Evolutionary conservation across 129 eudicot genomes (phyloP), one percentile per base, ranked within the genome.

Genomic region (Artemisia tridentata): DNA sequence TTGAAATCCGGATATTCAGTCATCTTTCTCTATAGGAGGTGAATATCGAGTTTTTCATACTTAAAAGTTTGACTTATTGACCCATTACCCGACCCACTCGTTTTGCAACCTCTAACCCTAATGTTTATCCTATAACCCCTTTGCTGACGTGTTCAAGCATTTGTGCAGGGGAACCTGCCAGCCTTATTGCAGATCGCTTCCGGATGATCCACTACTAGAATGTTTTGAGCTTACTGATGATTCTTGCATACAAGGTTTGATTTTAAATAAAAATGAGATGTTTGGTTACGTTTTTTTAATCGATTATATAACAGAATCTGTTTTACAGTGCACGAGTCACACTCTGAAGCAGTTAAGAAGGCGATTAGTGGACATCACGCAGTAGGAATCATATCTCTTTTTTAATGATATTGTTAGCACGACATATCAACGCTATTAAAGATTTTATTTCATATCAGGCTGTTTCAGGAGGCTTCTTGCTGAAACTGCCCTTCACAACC

Each of bases 111-210:
- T 34, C 9, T 34, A 34, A 34, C 43, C 17, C 7, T 60, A 62
- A 53, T 69, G 15, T 60, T 72, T 8, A 2, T 65, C 20, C 6
- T 54, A 21, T 72, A 5, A 34, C 43, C 8, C 43, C 43, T 34
- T 34, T 34, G 43, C 0, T 34, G 43, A 34, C 9, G 43, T 6
- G 9, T 34, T 34, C 43, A 34, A 34, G 43, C 45, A 38, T 23
- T 63, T 69, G 29, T 81, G 79, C 85, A 95, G 99, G 82, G 96
- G 97, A 75, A 87, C 93, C 60, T 88, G 83, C 84, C 97, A 95
- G 88, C 99, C 99, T 10, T 95, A 63, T 75, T 95, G 97, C 74
- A 69, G 89, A 70, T 83, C 99, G 46, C 96, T 95, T 74, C 97
- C 97, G 2, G 91, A 95, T 77, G 93, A 95, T 88, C 93, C 97